Percentiles rank a stretch among this genome's conserved stretches.
These are phyloP conservation scores for Dactylonectria estremocensis DNA, from an alignment of 2,329 filamentous ascomycete species.

Conservation along the genomic window DNA sequence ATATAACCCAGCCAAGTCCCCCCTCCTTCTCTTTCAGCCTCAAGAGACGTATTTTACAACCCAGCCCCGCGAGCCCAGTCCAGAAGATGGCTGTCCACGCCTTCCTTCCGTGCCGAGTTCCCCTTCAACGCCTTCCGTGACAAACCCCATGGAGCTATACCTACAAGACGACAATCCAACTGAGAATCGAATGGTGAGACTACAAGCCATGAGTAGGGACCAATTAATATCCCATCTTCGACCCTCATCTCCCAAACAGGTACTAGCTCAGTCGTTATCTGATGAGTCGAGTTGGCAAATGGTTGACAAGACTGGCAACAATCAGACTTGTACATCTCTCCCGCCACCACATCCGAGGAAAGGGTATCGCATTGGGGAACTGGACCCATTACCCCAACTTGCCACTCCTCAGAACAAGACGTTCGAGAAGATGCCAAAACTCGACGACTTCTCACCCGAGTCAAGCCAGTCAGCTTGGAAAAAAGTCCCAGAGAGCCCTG, in stretches of 20 bases:
- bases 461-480: slow-evolving; percentile 3
- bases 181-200: slow-evolving; percentile 29
- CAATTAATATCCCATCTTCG: background rate
- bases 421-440: background rate
- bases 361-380: background rate
- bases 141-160: slow-evolving; percentile 38
- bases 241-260: background rate
- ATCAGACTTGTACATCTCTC: background rate
- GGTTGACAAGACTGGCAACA: background rate
- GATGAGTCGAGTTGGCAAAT: slow-evolving; percentile 30
- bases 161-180: slow-evolving; percentile 32
- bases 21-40: slow-evolving; percentile 23
- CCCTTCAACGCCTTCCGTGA: slow-evolving; percentile 7
- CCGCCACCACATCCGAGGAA: background rate
- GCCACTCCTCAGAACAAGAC: background rate
- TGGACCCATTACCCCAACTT: background rate
- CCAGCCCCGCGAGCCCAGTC: background rate
- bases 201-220: background rate
- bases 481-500: slow-evolving; percentile 1
- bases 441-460: background rate
- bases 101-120: slow-evolving; percentile 30
- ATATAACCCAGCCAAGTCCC: slow-evolving; percentile 11
- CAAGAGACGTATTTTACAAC: slow-evolving; percentile 7
- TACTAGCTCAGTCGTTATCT: background rate
- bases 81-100: slow-evolving; percentile 10